Base-by-base conservation (phyloP, 2,329 filamentous ascomycete genomes). In the Scedosporium dehoogii region DNA sequence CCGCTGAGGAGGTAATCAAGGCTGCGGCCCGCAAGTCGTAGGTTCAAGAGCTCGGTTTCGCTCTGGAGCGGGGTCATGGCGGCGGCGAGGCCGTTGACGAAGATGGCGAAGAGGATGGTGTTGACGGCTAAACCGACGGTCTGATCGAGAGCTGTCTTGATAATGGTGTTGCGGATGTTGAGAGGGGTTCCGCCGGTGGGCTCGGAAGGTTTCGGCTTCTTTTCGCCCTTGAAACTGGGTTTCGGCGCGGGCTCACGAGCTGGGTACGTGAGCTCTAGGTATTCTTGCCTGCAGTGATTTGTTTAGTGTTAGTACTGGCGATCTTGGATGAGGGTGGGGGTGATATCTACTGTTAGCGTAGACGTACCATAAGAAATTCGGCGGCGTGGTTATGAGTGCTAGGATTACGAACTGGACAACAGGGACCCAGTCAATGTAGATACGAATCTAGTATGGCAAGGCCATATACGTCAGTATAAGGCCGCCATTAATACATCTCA, bases 281-380 rank as follows among this genome's bases (percentile, higher is more conserved):
- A 90, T 48, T 85, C 81, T 79, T 96, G 92, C 83, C 83, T 85
- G 67, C 1, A 38, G n/a, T 21, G n/a, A 59, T 66, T 48, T 71
- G 21, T 48, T 23, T 6, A n/a, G 62, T 33, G 65, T 64, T 63
- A 38, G 10, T 38, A 38, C 14, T 38, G 33, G 65, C 64, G 60
- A 33, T 18, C 33, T 38, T 10, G 9, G 4, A 10, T 12, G 10
- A 38, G 10, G 9, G 2, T 4, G 33, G 14, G 33, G 33, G 21
- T 21, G 23, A 33, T 27, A 44, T 1, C 10, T 42, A 2, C n/a
- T 21, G 6, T 6, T n/a, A 10, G 14, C 10, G 51, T 42, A 41
- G n/a, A 73, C 76, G 68, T 73, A 85, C 92, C 91, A 96, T 68
- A 90, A 71, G 70, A 91, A 90, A 75, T 97, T 97, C 55, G 89